Conservation (phyloP, 176 grass and related monocot species). For the Puya raimondii region DNA sequence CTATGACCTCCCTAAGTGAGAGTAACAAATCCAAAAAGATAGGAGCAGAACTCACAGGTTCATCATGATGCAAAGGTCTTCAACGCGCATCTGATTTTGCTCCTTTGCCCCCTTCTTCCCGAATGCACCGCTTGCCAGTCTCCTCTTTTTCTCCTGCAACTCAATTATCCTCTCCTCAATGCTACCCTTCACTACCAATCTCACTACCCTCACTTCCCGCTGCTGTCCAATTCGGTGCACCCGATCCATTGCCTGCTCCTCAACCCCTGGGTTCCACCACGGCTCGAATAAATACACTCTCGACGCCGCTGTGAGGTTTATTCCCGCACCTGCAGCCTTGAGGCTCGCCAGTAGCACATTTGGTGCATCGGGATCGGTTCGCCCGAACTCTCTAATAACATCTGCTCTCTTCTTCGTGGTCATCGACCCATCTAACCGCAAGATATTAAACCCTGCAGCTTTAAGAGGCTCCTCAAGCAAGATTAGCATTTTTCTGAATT, state of each 20-base stretch:
- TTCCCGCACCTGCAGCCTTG: conserved; percentile 58
- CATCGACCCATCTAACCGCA: conserved; percentile 76
- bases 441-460: conserved; percentile 48
- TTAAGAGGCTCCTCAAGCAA: conserved; percentile 68
- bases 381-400: conserved; percentile 50
- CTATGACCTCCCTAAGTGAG: not conserved
- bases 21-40: conserved; percentile 11
- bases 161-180: conserved; percentile 80
- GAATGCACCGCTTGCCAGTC: conserved; percentile 48
- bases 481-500: conserved; percentile 84
- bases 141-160: conserved; percentile 74
- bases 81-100: conserved; percentile 49
- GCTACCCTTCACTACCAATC: conserved; percentile 61
- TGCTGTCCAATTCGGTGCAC: conserved; percentile 88
- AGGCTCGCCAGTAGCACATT: conserved; percentile 72
- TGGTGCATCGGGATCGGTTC: conserved; percentile 32
- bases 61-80: conserved; percentile 79
- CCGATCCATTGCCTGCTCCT: conserved; percentile 95
- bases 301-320: conserved; percentile 78
- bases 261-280: conserved; percentile 89
- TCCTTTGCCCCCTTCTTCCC: conserved; percentile 47
- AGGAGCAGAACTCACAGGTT: conserved; percentile 21
- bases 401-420: conserved; percentile 45
- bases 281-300: conserved; percentile 86
- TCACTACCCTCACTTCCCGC: conserved; percentile 61